Evolutionary conservation across 768 basidiomycete species (phyloP), one percentile per base, ranked within the genome.

Genomic region (Cyclocybe cylindracea): DNA sequence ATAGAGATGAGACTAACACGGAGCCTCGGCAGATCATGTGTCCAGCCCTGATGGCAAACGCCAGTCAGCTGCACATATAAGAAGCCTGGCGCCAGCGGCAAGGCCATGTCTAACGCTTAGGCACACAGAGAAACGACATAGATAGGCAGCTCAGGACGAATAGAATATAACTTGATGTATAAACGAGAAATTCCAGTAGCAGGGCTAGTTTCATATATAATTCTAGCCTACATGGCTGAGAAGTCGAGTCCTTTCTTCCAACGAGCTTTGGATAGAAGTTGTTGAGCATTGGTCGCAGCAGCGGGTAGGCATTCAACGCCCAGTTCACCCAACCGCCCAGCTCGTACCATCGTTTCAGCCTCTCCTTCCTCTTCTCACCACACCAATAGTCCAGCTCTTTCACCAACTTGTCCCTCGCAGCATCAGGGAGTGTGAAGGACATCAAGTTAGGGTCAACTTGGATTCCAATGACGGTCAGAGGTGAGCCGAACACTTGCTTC

Each of bases 311-410:
- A 44, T 78, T 78, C 16, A 78, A 58, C 0, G 59, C 50, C 75
- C 75, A 78, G 43, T 77, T 77, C 10, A 66, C 14, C 68, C 67
- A 75, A 0, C 73, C 75, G 0, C 64, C 64, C 0, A 77, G 3
- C 4, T 38, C 33, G n/a, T 62, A 55, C 44, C 59, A 75, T 7
- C 61, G 37, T 0, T 49, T 38, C 32, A 50, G 39, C 44, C 39
- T 39, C 13, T 45, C 14, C 9, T 51, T 13, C 9, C 14, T n/a
- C 11, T 33, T 10, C 14, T 31, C 9, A 37, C 32, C 11, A 11
- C 35, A 16, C 40, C 32, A 40, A 38, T 44, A 31, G 2, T 10
- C 5, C 10, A 45, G 37, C 44, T 54, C 57, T 4, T 42, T 41
- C 10, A 58, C 38, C 2, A 60, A 35, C 1, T 52, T 24, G 3